phyloP scores from a whole-genome alignment of 2,329 filamentous ascomycete genomes.

The Fusarium duplospermum region DNA sequence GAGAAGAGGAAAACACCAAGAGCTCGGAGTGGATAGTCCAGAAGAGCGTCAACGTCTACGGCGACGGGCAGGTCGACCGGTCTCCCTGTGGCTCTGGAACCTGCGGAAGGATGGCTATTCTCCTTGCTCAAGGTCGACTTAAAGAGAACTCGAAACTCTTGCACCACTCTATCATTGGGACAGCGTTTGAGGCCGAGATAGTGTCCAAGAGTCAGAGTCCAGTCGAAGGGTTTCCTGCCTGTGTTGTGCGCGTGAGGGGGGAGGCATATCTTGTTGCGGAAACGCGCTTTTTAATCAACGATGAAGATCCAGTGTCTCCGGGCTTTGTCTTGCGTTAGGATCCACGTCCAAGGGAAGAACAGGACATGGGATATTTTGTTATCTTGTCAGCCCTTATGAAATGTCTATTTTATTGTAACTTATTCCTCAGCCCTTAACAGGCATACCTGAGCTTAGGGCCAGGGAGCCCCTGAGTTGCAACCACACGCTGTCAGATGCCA shows the following conservation, averaged over 20 bases:
- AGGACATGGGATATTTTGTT: neutral
- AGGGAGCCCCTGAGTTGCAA: neutral
- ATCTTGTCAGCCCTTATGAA: neutral
- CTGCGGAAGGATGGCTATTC: neutral
- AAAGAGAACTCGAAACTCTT: neutral
- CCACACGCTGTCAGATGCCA: slow-evolving; percentile 32
- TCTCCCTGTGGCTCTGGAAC: neutral
- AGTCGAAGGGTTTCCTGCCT: neutral
- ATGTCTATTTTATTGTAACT: neutral
- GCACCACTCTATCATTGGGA: neutral
- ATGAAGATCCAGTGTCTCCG: neutral
- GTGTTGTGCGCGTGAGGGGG: neutral
- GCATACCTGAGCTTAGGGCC: neutral
- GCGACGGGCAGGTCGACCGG: neutral
- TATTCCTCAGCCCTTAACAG: neutral
- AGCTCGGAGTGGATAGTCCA: neutral
- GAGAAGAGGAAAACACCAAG: neutral
- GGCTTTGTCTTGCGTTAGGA: neutral
- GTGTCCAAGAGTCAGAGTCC: neutral
- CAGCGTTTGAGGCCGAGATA: neutral
- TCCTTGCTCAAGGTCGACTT: neutral
- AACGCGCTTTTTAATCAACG: neutral
- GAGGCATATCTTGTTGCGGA: neutral
- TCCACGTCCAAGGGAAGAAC: neutral
- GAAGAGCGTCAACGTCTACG: neutral